Evolutionary conservation across 305 asterid species (phyloP).

Genomic region (Lippia alba): DNA sequence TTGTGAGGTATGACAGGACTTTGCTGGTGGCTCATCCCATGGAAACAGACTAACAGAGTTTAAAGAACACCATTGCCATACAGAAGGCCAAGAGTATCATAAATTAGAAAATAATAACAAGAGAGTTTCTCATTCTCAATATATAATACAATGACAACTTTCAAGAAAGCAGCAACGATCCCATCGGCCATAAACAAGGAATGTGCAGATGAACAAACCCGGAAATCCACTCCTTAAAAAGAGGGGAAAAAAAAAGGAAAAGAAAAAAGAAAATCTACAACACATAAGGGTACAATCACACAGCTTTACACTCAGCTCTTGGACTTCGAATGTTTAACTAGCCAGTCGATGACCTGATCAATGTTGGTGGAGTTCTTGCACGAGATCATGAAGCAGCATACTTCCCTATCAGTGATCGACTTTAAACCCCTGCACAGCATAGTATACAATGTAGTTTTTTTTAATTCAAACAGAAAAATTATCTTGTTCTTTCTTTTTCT

Average conservation of each 20-base stretch:
- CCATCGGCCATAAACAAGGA: constrained; percentile 41
- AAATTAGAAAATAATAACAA: constrained; percentile 28
- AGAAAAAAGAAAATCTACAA: constrained; percentile 27
- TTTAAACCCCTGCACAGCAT: constrained; percentile 75
- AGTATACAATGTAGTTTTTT: not conserved
- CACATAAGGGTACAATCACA: constrained; percentile 40
- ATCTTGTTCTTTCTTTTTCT: not conserved
- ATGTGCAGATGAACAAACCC: constrained; percentile 42
- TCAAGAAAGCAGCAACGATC: constrained; percentile 39
- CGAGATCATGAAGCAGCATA: constrained; percentile 97
- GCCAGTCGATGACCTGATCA: constrained; percentile 97
- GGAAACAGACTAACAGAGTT: too few species aligned
- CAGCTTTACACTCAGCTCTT: constrained; percentile 59
- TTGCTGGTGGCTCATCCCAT: constrained; percentile 79
- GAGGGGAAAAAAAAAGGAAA: too few species aligned
- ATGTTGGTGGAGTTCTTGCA: constrained; percentile 97
- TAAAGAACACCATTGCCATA: not conserved
- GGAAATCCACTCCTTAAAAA: constrained; percentile 37
- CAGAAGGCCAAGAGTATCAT: constrained; percentile 22
- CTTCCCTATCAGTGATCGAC: constrained; percentile 88
- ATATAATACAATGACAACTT: constrained; percentile 43
- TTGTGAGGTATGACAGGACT: constrained; percentile 71
- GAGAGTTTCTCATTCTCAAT: constrained; percentile 21
- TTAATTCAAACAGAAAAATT: not conserved
- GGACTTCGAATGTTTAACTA: constrained; percentile 93